Percentiles rank a stretch among this genome's conserved stretches.
phyloP scores from a whole-genome alignment of 1,139 yeast genomes.

The Hansenula sp. region DNA sequence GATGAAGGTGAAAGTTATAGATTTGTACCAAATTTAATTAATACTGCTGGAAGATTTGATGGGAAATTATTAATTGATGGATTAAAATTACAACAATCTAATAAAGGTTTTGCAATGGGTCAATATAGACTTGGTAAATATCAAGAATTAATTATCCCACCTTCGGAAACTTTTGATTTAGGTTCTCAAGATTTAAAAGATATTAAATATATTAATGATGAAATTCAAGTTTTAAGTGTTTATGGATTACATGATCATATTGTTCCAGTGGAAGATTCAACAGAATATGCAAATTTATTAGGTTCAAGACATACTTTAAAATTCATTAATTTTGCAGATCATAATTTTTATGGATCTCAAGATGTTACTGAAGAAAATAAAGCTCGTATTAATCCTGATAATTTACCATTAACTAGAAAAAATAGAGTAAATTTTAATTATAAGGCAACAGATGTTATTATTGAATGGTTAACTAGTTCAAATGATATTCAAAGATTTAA shows the following conservation, averaged over 20 bases:
- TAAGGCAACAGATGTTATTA: constrained; percentile 47
- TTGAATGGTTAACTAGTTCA: constrained; percentile 46
- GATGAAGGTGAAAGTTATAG: constrained; percentile 28
- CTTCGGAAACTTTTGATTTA: constrained; percentile 51
- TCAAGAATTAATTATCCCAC: constrained; percentile 37
- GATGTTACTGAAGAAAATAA: constrained; percentile 28
- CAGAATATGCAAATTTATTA: constrained; percentile 52
- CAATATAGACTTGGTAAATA: constrained; percentile 51
- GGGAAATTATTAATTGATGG: constrained; percentile 30
- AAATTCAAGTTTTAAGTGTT: constrained; percentile 56
- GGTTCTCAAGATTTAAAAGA: constrained; percentile 43
- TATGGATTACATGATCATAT: constrained; percentile 69
- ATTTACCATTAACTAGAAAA: constrained; percentile 39
- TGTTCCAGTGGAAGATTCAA: constrained; percentile 62
- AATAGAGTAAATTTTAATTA: constrained; percentile 55
- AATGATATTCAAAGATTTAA: constrained; percentile 51
- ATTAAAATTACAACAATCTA: constrained; percentile 20
- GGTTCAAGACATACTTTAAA: constrained; percentile 53
- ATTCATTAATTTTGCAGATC: constrained; percentile 69
- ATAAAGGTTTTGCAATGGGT: constrained; percentile 32
- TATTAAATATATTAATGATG: constrained; percentile 39
- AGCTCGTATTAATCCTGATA: constrained; percentile 32
- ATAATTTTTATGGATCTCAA: constrained; percentile 61
- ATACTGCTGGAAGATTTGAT: constrained; percentile 65
- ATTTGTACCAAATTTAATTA: constrained; percentile 60